phyloP scores from a whole-genome alignment of 2,329 filamentous ascomycete species.

The Alternaria burnsii region DNA sequence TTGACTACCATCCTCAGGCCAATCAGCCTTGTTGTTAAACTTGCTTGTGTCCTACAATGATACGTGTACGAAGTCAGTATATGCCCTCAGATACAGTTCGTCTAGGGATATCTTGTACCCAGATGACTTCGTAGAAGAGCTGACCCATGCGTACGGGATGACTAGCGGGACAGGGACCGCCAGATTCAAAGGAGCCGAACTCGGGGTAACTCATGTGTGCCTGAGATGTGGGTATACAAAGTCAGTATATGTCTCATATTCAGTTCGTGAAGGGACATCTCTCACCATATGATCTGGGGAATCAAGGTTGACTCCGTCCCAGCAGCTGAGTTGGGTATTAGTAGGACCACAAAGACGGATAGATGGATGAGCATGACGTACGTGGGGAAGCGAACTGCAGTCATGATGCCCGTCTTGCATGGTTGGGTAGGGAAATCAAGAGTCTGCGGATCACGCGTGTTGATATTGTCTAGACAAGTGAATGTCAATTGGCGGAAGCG shows the following conservation, averaged over 20 bases:
- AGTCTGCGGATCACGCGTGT: conserved; percentile 53
- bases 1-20: conserved; percentile 43
- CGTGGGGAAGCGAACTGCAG: conserved; percentile 52
- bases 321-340: conserved; percentile 21
- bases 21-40: conserved; percentile 39
- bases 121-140: conserved; percentile 38
- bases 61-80: too few species aligned
- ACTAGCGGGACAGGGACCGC: conserved; percentile 59
- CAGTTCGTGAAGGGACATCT: too few species aligned
- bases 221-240: too few species aligned
- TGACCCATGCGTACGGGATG: conserved; percentile 54
- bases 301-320: conserved; percentile 36
- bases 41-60: conserved; percentile 42
- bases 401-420: conserved; percentile 56
- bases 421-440: conserved; percentile 52
- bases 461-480: conserved; percentile 53
- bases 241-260: too few species aligned
- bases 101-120: neutral
- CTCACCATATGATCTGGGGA: conserved; percentile 45
- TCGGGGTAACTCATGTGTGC: conserved; percentile 33
- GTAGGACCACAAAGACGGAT: neutral
- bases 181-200: conserved; percentile 33
- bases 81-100: too few species aligned
- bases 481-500: conserved; percentile 57
- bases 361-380: conserved; percentile 3